Percentiles rank a stretch among this genome's conserved stretches.
phyloP scores from a whole-genome alignment of 352 stramenopile genomes.

The Pseudoperonospora humuli region DNA sequence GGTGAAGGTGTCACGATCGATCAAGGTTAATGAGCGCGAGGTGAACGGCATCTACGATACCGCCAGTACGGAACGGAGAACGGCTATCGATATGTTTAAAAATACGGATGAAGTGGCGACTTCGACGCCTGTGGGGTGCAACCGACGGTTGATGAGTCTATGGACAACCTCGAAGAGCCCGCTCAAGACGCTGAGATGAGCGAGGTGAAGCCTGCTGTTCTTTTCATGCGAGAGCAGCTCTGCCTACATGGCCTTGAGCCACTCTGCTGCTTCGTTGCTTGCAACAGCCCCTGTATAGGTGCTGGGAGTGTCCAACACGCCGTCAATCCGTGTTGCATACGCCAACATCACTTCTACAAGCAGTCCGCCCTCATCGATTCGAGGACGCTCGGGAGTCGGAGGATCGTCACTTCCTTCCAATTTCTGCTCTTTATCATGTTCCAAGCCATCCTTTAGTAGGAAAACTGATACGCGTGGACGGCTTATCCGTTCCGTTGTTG shows the following conservation, averaged over 20 bases:
- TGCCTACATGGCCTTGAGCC: not conserved
- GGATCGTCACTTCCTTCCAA: not conserved
- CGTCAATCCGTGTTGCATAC: not conserved
- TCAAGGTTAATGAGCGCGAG: too few relatives aligned
- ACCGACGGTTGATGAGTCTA: too few relatives aligned
- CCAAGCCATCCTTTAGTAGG: not conserved
- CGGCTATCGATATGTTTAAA: too few relatives aligned
- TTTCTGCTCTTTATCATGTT: not conserved
- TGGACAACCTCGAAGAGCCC: too few relatives aligned
- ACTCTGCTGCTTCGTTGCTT: not conserved
- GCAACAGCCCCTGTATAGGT: conserved; percentile 6
- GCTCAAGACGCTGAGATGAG: too few relatives aligned
- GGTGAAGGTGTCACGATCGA: too few relatives aligned
- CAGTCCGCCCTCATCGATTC: not conserved
- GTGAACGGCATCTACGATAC: too few relatives aligned
- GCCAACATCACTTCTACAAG: not conserved
- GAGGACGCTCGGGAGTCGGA: not conserved
- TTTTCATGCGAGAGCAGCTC: not conserved
- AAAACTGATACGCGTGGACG: not conserved
- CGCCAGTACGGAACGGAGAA: too few relatives aligned
- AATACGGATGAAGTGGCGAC: too few relatives aligned
- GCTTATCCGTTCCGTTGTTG: not conserved
- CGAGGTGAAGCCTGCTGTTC: too few relatives aligned
- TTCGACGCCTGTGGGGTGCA: too few relatives aligned
- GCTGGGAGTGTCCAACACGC: not conserved